Base-by-base conservation (phyloP, 2,329 filamentous ascomycete genomes). In the Aquanectria penicillioides region DNA sequence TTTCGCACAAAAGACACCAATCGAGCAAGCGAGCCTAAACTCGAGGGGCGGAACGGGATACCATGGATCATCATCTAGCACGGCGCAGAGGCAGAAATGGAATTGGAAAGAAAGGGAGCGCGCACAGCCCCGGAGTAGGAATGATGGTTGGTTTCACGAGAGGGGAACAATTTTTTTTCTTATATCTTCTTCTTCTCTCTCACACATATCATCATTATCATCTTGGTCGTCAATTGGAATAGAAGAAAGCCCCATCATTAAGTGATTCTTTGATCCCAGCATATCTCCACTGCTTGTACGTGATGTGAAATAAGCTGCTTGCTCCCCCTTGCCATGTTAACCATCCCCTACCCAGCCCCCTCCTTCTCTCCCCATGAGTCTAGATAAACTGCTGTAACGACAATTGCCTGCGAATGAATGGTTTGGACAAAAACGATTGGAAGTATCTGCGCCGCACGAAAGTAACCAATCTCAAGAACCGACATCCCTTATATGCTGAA, bases 401-500 rank as follows among this genome's bases (percentile, higher is more conserved):
- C 41, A 62, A 61, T 48, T 47, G 53, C 62, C 49, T 53, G 62
- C 51, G 48, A 66, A 62, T 50, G 66, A 69, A 70, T 62, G 63
- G 50, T 36, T n/a, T 61, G 66, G 61, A 63, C 48, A 38, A 59
- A 63, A 68, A 67, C 59, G 65, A 69, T 61, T 62, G 63, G 52
- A 66, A 65, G 57, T 66, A 67, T 68, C 60, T 71, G 60, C 66
- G 62, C 65, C 64, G 60, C 29, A 53, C 17, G 61, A 56, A 46
- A 68, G 65, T 74, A 74, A 70, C 71, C 73, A 74, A 74, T 71
- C 62, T 73, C 62, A 67, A 67, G 60, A 68, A 58, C 57, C 58
- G 57, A 65, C 69, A 64, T 65, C 63, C 64, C 64, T 41, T 64
- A 59, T 67, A 67, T 69, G 68, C 70, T 66, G 60, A 71, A 74